Conservation (phyloP, 768 basidiomycete genomes). For the Suillus cothurnatus region DNA sequence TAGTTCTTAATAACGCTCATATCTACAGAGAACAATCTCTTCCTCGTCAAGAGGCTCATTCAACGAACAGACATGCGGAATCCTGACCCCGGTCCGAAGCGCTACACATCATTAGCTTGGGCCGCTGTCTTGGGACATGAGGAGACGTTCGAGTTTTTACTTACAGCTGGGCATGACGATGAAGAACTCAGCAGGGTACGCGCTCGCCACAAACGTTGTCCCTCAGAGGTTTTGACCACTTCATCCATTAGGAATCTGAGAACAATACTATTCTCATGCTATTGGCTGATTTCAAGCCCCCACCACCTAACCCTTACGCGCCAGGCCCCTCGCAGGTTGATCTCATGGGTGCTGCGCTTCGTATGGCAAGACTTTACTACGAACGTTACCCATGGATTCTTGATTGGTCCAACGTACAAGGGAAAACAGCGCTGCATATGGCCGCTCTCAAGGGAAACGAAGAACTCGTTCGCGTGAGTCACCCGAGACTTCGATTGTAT, state of each 20-base stretch:
- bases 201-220: conserved; percentile 17
- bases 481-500: conserved; percentile 15
- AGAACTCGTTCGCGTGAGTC: conserved; percentile 78
- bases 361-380: conserved; percentile 87
- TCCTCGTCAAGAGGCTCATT: conserved; percentile 86
- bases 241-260: conserved; percentile 71
- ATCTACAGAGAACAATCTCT: conserved; percentile 86
- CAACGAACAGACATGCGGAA: conserved; percentile 90
- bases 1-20: conserved; percentile 10
- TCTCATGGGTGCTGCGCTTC: conserved; percentile 68
- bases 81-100: conserved; percentile 72
- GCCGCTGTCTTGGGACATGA: conserved; percentile 86
- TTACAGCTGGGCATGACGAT: conserved; percentile 88
- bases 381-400: conserved; percentile 85
- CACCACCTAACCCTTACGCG: conserved; percentile 46
- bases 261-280: conserved; percentile 93
- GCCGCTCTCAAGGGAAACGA: conserved; percentile 89
- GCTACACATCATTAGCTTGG: conserved; percentile 91
- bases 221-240: conserved; percentile 20
- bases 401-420: conserved; percentile 91
- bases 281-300: conserved; percentile 79
- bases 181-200: conserved; percentile 87
- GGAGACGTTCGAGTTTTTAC: conserved; percentile 91
- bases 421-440: conserved; percentile 89
- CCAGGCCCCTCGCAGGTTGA: conserved; percentile 56